phyloP scores from a whole-genome alignment of 2,329 filamentous ascomycete species.

The Cladosporium sphaerospermum region DNA sequence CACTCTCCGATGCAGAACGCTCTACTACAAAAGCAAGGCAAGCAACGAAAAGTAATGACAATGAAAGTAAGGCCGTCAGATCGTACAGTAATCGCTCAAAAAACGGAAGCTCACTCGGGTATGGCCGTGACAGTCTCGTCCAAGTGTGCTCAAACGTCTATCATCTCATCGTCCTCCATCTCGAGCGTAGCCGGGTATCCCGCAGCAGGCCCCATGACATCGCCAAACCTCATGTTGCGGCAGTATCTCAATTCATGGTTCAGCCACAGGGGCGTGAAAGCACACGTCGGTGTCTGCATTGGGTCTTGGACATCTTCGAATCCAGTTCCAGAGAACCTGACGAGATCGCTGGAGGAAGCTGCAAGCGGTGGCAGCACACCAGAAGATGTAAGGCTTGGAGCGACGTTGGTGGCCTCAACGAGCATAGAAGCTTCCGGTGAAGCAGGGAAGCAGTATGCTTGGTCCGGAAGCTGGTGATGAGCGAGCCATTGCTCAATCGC shows the following conservation, averaged over 20 bases:
- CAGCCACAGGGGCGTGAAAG: constrained; percentile 3
- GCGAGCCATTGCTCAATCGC: background rate
- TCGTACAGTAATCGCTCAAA: no score
- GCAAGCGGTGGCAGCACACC: background rate
- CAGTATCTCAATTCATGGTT: constrained; percentile 2
- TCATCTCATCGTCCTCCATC: no score
- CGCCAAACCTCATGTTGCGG: background rate
- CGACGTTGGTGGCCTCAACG: background rate
- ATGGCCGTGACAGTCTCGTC: no score
- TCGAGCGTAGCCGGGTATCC: no score
- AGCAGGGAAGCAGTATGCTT: background rate
- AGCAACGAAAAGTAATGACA: no score
- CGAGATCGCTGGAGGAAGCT: background rate
- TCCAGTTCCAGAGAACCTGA: background rate
- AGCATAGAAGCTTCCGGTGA: constrained; percentile 2
- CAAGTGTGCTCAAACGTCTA: no score
- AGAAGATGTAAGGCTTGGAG: constrained; percentile 1
- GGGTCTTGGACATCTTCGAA: background rate
- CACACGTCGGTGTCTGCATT: background rate
- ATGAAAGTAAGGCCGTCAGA: no score
- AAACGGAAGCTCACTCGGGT: no score
- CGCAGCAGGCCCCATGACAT: background rate
- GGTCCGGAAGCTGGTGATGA: background rate
- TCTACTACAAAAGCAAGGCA: no score
- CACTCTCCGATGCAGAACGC: no score